These are phyloP conservation scores for Chalciporus sp. DNA, from an alignment of 1,284 basidiomycete species.

Conservation along the genomic window DNA sequence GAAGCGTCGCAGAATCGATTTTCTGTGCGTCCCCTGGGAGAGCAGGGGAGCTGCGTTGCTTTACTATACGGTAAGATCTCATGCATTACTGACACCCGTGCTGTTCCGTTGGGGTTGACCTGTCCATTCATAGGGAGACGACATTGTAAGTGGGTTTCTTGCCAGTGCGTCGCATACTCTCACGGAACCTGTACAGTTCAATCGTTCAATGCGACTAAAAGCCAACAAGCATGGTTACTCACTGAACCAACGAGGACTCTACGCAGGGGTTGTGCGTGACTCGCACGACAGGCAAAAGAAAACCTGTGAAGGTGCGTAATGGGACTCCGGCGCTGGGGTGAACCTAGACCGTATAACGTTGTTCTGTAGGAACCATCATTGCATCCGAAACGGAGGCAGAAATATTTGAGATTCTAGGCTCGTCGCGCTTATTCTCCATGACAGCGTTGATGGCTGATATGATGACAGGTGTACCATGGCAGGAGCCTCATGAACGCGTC, in stretches of 20 bases:
- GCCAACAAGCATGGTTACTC: constrained; percentile 82
- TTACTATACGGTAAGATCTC: constrained; percentile 79
- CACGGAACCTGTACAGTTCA: constrained; percentile 62
- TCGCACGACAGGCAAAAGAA: constrained; percentile 62
- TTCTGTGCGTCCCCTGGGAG: constrained; percentile 77
- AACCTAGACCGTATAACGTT: not conserved
- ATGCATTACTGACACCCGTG: not conserved
- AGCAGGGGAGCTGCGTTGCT: constrained; percentile 82
- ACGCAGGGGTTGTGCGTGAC: constrained; percentile 71
- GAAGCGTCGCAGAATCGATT: constrained; percentile 77
- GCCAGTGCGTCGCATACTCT: not conserved
- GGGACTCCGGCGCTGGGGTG: not conserved
- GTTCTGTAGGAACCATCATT: constrained; percentile 62
- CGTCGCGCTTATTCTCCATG: constrained; percentile 19
- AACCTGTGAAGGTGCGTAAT: constrained; percentile 60
- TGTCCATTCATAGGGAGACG: constrained; percentile 60
- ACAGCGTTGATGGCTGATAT: not conserved
- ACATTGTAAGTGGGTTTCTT: constrained; percentile 59
- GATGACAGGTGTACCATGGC: constrained; percentile 63
- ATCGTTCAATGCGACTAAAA: constrained; percentile 84
- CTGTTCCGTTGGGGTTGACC: not conserved
- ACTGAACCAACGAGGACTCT: constrained; percentile 85
- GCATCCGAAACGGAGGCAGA: constrained; percentile 85
- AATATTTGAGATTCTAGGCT: constrained; percentile 75
- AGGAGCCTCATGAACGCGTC: constrained; percentile 74